Evolutionary conservation across 768 basidiomycete genomes (phyloP).

Genomic region (Podaxis sp.): DNA sequence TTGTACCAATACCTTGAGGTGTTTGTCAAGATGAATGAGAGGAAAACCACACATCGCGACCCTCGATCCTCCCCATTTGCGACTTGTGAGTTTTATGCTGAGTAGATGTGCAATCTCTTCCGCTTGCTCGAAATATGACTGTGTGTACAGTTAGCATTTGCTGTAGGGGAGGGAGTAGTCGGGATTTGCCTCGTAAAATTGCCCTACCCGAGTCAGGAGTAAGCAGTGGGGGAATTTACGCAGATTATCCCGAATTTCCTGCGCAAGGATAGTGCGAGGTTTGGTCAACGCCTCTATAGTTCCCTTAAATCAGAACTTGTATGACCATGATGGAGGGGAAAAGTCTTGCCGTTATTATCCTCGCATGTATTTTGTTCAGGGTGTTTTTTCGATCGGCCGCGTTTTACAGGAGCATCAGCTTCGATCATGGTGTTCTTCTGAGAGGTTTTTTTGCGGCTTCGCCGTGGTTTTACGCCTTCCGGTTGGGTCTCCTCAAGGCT

Average conservation of each 20-base stretch:
- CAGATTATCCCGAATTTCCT: slow-evolving; percentile 70
- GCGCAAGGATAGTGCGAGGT: slow-evolving; percentile 55
- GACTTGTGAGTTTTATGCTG: slow-evolving; percentile 79
- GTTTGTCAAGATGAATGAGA: slow-evolving; percentile 76
- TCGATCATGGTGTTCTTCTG: not conserved
- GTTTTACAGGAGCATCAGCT: not conserved
- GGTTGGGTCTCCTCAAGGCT: not conserved
- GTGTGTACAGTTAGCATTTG: slow-evolving; percentile 12
- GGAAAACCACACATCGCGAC: slow-evolving; percentile 94
- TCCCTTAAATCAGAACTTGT: not conserved
- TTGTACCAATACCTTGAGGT: slow-evolving; percentile 85
- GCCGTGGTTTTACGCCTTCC: not conserved
- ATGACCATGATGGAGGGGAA: no score
- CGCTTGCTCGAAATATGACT: slow-evolving; percentile 97
- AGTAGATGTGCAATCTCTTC: slow-evolving; percentile 71
- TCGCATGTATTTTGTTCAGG: not conserved
- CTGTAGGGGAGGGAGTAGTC: not conserved
- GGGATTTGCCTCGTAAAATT: slow-evolving; percentile 84
- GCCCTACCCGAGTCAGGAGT: slow-evolving; percentile 87
- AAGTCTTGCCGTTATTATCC: not conserved
- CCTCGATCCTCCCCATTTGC: slow-evolving; percentile 67
- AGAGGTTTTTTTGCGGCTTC: not conserved
- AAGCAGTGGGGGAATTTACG: slow-evolving; percentile 83
- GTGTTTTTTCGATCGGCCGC: slow-evolving; percentile 6
- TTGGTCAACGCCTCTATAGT: slow-evolving; percentile 13